phyloP scores from a whole-genome alignment of 306 rosid genomes.

The Cucumis cinereus region DNA sequence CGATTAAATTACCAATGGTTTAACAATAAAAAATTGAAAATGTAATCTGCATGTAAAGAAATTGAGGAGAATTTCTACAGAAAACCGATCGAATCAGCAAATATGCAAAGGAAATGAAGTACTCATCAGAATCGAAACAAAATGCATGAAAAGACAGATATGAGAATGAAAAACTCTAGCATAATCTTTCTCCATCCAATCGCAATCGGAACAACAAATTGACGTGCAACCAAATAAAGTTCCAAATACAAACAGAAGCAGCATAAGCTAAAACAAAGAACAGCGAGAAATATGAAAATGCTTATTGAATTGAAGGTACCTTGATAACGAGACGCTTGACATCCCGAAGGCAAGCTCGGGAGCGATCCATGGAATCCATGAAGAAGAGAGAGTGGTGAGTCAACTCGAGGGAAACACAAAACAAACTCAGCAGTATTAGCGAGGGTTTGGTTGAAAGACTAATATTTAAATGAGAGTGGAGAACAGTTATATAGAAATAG shows the following conservation, averaged over 20 bases:
- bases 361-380: constrained; percentile 35
- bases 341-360: constrained; percentile 44
- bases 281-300: neutral
- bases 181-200: neutral
- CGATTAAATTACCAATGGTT: neutral
- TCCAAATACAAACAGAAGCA: neutral
- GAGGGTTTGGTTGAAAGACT: neutral
- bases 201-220: neutral
- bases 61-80: neutral
- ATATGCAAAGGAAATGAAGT: neutral
- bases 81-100: neutral
- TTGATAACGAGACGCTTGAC: constrained; percentile 64
- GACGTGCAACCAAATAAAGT: neutral
- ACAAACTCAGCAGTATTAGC: neutral
- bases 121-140: neutral
- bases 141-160: neutral
- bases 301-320: constrained; percentile 16
- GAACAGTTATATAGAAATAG: neutral
- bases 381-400: constrained; percentile 7
- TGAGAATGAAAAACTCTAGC: neutral
- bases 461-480: neutral
- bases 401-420: neutral
- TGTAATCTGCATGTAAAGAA: neutral
- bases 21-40: neutral
- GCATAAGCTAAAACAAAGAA: neutral